Evolutionary conservation across 2,329 filamentous ascomycete species (phyloP), one percentile per base, ranked within the genome.

Genomic region (Diaporthe capsici): DNA sequence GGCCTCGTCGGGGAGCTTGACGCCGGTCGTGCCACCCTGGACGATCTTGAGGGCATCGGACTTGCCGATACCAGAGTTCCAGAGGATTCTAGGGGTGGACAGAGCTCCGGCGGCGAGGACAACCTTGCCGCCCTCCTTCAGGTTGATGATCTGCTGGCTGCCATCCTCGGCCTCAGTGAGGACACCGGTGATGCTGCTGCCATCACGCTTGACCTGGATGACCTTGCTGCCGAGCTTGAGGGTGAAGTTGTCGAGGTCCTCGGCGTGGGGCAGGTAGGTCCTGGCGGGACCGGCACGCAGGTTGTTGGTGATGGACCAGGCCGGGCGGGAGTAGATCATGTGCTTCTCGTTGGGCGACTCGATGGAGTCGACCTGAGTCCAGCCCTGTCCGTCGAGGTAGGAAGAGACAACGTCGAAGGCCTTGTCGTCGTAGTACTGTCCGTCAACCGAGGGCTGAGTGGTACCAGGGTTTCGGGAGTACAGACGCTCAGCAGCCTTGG

Each of bases 381-480:
- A 79, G 20, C 78, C 77, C n/a, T 79, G 70, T 3, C 57, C 44
- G 15, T 71, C 49, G 2, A 78, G 75, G 68, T 74, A 78, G 28
- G 53, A 53, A 31, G 75, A 77, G 15, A 79, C 57, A 39, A 77
- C 74, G 6, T 75, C 37, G 57, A 72, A 77, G 5, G 74, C 74
- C 15, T 57, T 71, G 28, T 76, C 72, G 31, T 79, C 72, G 57
- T 78, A 79, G 31, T 58, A 71, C 73, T 76, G 57, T 12, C 80
- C 81, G 37, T 82, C 81, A 4, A 72, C 71, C 0, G 81, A 82
- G 12, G 82, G 79, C 60, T 74, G 53, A 1, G 78, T 79, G 37
- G 81, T 81, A 17, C 79, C 80, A 0, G 81, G 80, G 72, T 81
- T 82, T 7, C 80, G 79, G 34, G 76, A 72, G 70, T 80, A 82